Base-by-base conservation (phyloP, 1,284 basidiomycete genomes). In the Phellinidium pouzarii region DNA sequence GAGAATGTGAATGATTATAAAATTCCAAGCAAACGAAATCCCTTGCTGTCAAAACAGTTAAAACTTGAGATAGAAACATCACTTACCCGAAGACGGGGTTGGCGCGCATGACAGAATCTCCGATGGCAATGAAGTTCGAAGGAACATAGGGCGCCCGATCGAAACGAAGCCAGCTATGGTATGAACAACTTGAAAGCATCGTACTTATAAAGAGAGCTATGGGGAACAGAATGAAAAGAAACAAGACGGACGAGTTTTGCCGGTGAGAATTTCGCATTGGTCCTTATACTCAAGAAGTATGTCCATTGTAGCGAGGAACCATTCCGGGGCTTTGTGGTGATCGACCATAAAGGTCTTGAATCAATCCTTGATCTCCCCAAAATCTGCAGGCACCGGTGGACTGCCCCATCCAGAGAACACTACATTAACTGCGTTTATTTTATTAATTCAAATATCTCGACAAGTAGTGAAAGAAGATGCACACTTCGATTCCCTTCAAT, bases 31-130 rank as follows among this genome's bases (percentile, higher is more conserved):
- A n/a, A n/a, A n/a, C n/a, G n/a, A n/a, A n/a, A n/a, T n/a, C n/a
- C n/a, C n/a, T n/a, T n/a, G n/a, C n/a, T n/a, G n/a, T n/a, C n/a
- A n/a, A n/a, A n/a, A n/a, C n/a, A n/a, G n/a, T n/a, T n/a, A n/a
- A n/a, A n/a, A n/a, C n/a, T n/a, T n/a, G n/a, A n/a, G n/a, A n/a
- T n/a, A n/a, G n/a, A n/a, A n/a, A 7, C 3, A 29, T 2, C 5
- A 20, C 50, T 17, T 34, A 58, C 57, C 57, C 57, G 14, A 41
- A 53, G n/a, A 38, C 29, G 5, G 57, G 57, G 31, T 58, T 58
- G 12, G 49, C 43, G 3, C 36, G 27, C 57, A 58, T 55, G 3
- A 52, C 50, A 26, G 54, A 36, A 22, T 58, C 57, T 12, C 57
- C 57, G 17, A 56, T 38, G 0, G 57, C 57, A 6, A 58, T 34